Base-by-base conservation (phyloP, 192 early-diverging fungal species). In the Gonapodya sp. region DNA sequence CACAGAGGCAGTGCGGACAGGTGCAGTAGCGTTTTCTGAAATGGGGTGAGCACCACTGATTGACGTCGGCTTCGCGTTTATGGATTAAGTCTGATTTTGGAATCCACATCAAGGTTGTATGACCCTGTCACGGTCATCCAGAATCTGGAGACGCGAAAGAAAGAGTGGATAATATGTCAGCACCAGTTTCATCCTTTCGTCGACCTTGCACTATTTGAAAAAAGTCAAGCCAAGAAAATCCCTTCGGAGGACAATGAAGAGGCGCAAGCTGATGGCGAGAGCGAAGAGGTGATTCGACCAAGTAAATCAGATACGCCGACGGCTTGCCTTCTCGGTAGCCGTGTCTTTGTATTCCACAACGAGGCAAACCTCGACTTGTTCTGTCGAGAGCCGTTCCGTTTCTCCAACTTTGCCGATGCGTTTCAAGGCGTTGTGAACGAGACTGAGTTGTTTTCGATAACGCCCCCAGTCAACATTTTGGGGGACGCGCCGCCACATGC, bases 21-120 rank as follows among this genome's bases (percentile, higher is more conserved):
- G 46, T 16, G 46, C 24, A 24, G 46, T 64, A 16, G 8, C 46
- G 8, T 64, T 64, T 8, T 64, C 46, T 8, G 46, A 64, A 64
- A 64, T 64, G 46, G 46, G 46, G 46, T 64, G 46, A 64, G 46
- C n/a, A n/a, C n/a, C n/a, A n/a, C n/a, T n/a, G n/a, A n/a, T n/a
- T 64, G 46, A 64, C 8, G 24, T 64, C 24, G 8, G 8, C 24
- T 64, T 64, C 24, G 46, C 8, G 8, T 64, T 64, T 64, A 64
- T 16, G 8, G 8, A 64, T 64, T 64, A 16, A 64, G 8, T 64
- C 46, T 64, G 8, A 64, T 64, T 24, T 8, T 64, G 46, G 8
- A 24, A 64, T 24, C 8, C 8, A 64, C 46, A 64, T 24, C 46
- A 8, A 64, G 46, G 8, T 24, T 64, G 24, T 64, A 64, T 64